Conservation (phyloP, 192 early-diverging fungal genomes). For the Phycomyces nitens region DNA sequence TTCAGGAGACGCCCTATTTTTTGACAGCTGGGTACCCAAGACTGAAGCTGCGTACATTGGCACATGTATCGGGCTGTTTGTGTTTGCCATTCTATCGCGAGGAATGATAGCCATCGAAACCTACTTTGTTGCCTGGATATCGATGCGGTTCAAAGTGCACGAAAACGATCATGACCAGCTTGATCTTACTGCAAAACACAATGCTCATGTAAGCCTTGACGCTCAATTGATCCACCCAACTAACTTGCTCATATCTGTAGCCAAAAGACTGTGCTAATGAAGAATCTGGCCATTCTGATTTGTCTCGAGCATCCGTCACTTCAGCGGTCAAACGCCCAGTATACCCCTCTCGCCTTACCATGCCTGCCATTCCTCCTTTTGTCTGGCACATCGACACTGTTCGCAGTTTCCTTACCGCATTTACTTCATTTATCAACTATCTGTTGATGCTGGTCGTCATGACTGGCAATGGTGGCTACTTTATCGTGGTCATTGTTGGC, state of each 20-base stretch:
- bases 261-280: slow-evolving; percentile 3
- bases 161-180: background rate
- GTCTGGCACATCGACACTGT: slow-evolving; percentile 41
- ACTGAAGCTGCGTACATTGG: slow-evolving; percentile 46
- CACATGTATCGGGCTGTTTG: slow-evolving; percentile 42
- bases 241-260: no score
- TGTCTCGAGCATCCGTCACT: background rate
- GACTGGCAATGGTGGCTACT: slow-evolving; percentile 51
- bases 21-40: slow-evolving; percentile 36
- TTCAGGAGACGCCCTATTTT: slow-evolving; percentile 41
- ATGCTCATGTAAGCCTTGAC: background rate
- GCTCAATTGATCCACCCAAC: background rate
- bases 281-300: background rate
- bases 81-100: slow-evolving; percentile 42
- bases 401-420: slow-evolving; percentile 39
- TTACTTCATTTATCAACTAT: slow-evolving; percentile 37
- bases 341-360: slow-evolving; percentile 8
- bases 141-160: slow-evolving; percentile 21
- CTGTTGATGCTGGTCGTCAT: slow-evolving; percentile 53
- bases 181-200: background rate
- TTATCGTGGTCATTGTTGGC: slow-evolving; percentile 42
- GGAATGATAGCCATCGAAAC: slow-evolving; percentile 39
- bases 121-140: slow-evolving; percentile 39
- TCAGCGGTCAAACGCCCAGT: background rate
- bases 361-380: slow-evolving; percentile 42